Evolutionary conservation across 2,329 filamentous ascomycete species (phyloP), one percentile per base, ranked within the genome.

Genomic region (Sporothrix brasiliensis): DNA sequence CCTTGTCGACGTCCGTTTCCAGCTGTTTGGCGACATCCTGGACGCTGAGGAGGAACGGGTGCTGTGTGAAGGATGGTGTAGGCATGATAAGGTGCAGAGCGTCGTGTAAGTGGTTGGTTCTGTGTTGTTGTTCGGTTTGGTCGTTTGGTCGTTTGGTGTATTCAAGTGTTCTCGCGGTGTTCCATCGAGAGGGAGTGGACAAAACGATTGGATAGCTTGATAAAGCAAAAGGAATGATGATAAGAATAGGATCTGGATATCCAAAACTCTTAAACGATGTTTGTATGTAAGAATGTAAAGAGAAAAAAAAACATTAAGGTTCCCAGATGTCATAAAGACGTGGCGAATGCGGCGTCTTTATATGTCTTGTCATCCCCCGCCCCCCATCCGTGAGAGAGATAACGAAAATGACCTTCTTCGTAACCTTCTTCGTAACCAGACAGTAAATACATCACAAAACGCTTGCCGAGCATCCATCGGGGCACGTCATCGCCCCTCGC

Each of bases 1-100:
- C 91, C 77, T 86, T 88, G 72, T 92, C 90, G 69, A 88, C 77
- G 76, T 91, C 84, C 68, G 89, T 90, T 49, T 83, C 81, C 68
- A 91, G 84, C 72, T 87, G 84, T 69, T 85, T 80, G 39, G 86
- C 87, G 72, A 92, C 90, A 79, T 91, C 85, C 73, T 86, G 81
- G 74, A 86, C 83, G 27, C 85, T 78, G 66, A 92, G 84, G 71
- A 89, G 84, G 76, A 88, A 89, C 39, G 88, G 86, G 75, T 88
- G 87, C 68, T 81, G 83, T 69, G 83, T 79, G 73, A 84, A 86
- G 0, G 58, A 52, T 9, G 72, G 68, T 16, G 65, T 30, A 56
- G 52, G 24, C 70, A 73, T 71, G n/a, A 2, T 67, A 49, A 47
- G 30, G 16, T 21, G 49, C 11, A 4, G 19, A 16, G 10, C 11